Percentiles rank a stretch among this genome's conserved stretches.
Conservation (phyloP, 2,329 filamentous ascomycete species). For the Nemania sp. region DNA sequence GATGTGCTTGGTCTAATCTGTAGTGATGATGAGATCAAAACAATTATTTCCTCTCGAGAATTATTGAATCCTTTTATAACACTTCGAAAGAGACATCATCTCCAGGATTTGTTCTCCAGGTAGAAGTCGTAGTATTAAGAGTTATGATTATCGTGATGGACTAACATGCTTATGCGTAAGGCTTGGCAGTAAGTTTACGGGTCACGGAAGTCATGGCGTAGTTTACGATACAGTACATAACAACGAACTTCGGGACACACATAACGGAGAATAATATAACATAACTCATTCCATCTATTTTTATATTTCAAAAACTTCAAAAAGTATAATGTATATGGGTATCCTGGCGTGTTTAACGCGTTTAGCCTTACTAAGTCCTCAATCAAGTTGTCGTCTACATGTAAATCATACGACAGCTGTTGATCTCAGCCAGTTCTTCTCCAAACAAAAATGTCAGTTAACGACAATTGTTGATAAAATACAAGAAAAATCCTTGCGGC, state of each 20-base stretch:
- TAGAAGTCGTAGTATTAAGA: too few relatives aligned
- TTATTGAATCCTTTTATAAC: too few relatives aligned
- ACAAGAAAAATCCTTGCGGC: conserved; percentile 10
- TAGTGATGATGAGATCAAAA: too few relatives aligned
- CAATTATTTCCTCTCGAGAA: too few relatives aligned
- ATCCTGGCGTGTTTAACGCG: conserved; percentile 17
- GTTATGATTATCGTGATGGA: conserved; percentile 1
- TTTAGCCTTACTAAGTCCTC: conserved; percentile 10
- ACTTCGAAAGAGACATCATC: too few relatives aligned
- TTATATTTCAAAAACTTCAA: neutral
- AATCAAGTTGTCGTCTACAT: neutral
- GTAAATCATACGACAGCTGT: conserved; percentile 2
- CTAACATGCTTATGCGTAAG: conserved; percentile 19
- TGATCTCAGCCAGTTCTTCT: neutral
- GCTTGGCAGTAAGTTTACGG: conserved; percentile 11
- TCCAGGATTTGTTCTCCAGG: too few relatives aligned
- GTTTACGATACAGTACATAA: neutral
- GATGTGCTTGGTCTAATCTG: too few relatives aligned
- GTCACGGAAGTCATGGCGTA: neutral
- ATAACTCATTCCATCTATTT: too few relatives aligned
- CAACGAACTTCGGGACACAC: neutral
- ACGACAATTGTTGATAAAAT: conserved; percentile 12
- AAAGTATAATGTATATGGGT: conserved; percentile 19
- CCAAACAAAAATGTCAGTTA: conserved; percentile 2
- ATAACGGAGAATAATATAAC: neutral